Evolutionary conservation across 2,329 filamentous ascomycete genomes (phyloP), one percentile per base, ranked within the genome.

Genomic region (Cladosporium sp.): DNA sequence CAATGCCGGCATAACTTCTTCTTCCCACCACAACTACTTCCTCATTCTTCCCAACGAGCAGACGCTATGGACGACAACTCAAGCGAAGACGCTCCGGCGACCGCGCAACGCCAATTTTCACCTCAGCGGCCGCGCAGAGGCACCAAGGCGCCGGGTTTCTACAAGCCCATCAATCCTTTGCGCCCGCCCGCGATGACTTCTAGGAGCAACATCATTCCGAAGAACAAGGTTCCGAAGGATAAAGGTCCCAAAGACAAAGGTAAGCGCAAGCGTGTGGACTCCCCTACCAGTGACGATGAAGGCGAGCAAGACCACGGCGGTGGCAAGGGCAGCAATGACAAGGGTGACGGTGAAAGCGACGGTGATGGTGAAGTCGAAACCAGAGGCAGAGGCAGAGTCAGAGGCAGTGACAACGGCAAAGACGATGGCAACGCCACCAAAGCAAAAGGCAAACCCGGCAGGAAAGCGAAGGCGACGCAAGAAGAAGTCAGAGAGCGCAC

Each of bases 181-280:
- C 51, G 18, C 26, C 10, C 10, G 18, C 14, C 26, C 16, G 5
- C 5, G 16, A n/a, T 28, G 51, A 28, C 16, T n/a, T 32, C 28
- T 18, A 32, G 26, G 11, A 13, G 30, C 16, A 30, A 54, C n/a
- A 28, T 21, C 21, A 13, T 11, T 8, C 46, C 18, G 21, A 23
- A 32, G 11, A 8, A 32, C 30, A 32, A 32, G 4, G n/a, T 21
- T 13, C 39, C 39, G n/a, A 32, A 54, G 6, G 51, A 54, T 8
- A 28, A 21, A 26, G 18, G 18, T 18, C 14, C 23, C 7, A 28
- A 53, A 53, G 28, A 30, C 16, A 28, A n/a, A 54, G 51, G 51
- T 54, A 54, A 54, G 51, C 51, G 51, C 51, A 54, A 54, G 51
- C 51, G 51, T 32, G 51, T 30, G 10, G 28, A 32, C 10, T 32